Evolutionary conservation across 179 eudicot genomes (phyloP), one percentile per base, ranked within the genome.

Genomic region (Gypsophila paniculata): DNA sequence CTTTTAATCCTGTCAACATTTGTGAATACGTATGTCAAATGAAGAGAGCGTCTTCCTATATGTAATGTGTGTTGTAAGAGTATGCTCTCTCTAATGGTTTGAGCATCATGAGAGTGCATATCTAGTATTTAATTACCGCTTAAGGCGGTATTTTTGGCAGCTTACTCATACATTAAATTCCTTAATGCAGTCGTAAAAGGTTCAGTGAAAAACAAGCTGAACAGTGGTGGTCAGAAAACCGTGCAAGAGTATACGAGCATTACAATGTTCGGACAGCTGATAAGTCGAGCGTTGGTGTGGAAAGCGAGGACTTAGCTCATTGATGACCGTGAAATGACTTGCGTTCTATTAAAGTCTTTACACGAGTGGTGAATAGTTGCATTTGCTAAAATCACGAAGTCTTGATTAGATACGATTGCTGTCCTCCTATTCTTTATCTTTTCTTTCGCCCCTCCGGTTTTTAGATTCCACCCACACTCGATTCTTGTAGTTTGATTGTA

Each of bases 191-290:
- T 74, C 97, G 99, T 72, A 91, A 88, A 83, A 83, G 97, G 78
- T 91, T 94, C 76, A 87, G 94, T 49, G 99, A 94, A 83, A 89
- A 91, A 73, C 96, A 94, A 88, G 99, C 99, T 62, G 99, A 94
- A 75, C 88, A 87, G 63, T 94, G 99, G 99, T 94, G 99, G 99
- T 82, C 94, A 59, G 97, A 91, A 85, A 94, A 94, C 70, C 87
- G 99, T 53, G 86, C 82, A 68, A 87, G 94, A 81, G 99, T 91
- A 18, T 90, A 91, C 64, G 92, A 94, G 77, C 86, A 72, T 29
- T 91, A 94, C 82, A 91, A 94, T 74, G 96, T 94, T 18, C 96
- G 92, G 11, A 77, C 82, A 82, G 82, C 78, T 59, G 99, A 91
- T 80, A 94, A 90, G 80, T 88, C 97, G 8, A 87, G 88, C 69